Evolutionary conservation across 108 stramenopile genomes (phyloP).

Genomic region (Mediolabrus comicus): DNA sequence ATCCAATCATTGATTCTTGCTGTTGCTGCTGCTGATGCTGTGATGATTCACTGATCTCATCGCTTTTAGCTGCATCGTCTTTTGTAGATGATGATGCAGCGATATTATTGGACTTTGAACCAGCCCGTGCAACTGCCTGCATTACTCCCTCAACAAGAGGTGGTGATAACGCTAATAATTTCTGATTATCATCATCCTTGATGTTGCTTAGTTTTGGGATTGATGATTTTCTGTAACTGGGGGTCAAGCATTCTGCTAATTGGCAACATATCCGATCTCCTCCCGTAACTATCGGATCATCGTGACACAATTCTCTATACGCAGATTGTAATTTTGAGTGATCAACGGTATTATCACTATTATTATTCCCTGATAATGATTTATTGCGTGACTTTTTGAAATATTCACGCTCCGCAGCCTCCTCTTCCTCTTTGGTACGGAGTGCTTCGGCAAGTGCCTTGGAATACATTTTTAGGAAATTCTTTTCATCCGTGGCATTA

Average conservation of each 20-base stretch:
- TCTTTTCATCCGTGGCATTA: conserved; percentile 22
- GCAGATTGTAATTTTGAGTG: conserved; percentile 7
- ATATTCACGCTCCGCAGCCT: conserved; percentile 20
- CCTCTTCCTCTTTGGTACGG: conserved; percentile 47
- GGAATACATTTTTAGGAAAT: conserved; percentile 38
- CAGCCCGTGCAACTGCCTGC: conserved; percentile 39
- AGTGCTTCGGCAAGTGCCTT: conserved; percentile 44
- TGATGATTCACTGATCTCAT: neutral
- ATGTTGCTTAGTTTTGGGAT: neutral
- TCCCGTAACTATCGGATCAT: conserved; percentile 42
- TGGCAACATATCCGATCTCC: conserved; percentile 31
- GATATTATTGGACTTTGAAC: conserved; percentile 14
- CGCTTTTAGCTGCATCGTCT: neutral
- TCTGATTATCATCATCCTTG: neutral
- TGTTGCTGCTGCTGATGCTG: neutral
- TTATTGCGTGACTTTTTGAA: conserved; percentile 3
- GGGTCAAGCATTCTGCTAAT: conserved; percentile 31
- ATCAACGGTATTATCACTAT: neutral
- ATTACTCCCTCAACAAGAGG: conserved; percentile 44
- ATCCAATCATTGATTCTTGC: conserved; percentile 22
- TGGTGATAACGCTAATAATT: conserved; percentile 28
- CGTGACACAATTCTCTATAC: conserved; percentile 40
- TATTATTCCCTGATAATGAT: too few relatives aligned
- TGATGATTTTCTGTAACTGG: neutral
- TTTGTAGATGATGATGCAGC: neutral